These are phyloP conservation scores for Seiridium unicorne DNA, from an alignment of 2,329 filamentous ascomycete genomes.

Conservation along the genomic window DNA sequence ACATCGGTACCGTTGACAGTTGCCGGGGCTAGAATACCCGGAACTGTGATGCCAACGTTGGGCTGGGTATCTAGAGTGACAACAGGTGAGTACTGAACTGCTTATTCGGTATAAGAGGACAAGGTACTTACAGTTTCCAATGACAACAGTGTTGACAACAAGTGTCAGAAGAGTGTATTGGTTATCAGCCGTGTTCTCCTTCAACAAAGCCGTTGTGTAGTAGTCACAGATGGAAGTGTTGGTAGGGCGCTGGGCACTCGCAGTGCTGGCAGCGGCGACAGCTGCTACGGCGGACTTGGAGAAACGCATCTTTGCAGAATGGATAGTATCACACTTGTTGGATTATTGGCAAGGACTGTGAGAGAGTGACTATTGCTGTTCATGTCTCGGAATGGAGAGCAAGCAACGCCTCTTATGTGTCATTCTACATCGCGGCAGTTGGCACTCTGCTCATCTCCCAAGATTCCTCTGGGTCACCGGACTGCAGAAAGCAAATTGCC, in stretches of 20 bases:
- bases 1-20: conserved; percentile 48
- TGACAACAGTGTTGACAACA: conserved; percentile 62
- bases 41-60: conserved; percentile 50
- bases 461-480: background rate
- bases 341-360: background rate
- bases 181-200: conserved; percentile 57
- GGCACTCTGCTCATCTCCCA: background rate
- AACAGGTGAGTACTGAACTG: background rate
- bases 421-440: background rate
- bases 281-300: conserved; percentile 19
- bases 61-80: conserved; percentile 44
- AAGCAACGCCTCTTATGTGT: background rate
- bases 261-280: conserved; percentile 22
- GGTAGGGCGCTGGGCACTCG: conserved; percentile 42
- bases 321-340: background rate
- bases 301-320: conserved; percentile 21
- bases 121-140: conserved; percentile 52
- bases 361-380: background rate
- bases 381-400: background rate
- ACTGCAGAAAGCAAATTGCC: background rate
- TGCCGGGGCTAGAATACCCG: conserved; percentile 56
- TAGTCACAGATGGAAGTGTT: conserved; percentile 60
- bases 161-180: conserved; percentile 55
- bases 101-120: background rate
- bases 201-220: conserved; percentile 59